Evolutionary conservation across 805 yeast genomes (phyloP).

Genomic region (Monosporozyma siamensis): DNA sequence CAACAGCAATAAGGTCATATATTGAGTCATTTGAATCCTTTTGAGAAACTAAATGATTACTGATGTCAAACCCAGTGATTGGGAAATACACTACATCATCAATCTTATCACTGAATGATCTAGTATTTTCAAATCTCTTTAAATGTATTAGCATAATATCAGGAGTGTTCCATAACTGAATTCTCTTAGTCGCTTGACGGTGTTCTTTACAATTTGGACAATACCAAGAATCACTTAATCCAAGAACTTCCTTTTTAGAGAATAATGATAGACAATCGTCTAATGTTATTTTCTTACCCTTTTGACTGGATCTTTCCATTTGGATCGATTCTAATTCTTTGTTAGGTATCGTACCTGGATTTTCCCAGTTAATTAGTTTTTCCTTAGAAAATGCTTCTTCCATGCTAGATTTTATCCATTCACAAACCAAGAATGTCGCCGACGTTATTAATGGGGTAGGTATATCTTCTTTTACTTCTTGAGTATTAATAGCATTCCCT

Average conservation of each 20-base stretch:
- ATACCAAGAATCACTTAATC: conserved; percentile 88
- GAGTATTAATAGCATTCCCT: not conserved
- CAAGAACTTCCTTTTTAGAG: conserved; percentile 72
- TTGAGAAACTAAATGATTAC: conserved; percentile 40
- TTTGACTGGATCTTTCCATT: conserved; percentile 20
- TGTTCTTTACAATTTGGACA: conserved; percentile 87
- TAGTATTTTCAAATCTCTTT: conserved; percentile 78
- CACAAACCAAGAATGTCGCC: conserved; percentile 45
- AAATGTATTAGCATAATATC: conserved; percentile 83
- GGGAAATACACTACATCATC: conserved; percentile 83
- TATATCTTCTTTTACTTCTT: not conserved
- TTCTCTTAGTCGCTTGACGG: conserved; percentile 80
- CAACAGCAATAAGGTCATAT: conserved; percentile 87
- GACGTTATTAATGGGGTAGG: not conserved
- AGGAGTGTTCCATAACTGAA: conserved; percentile 90
- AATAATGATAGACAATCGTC: conserved; percentile 69
- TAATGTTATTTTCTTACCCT: conserved; percentile 42
- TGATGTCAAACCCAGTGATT: conserved; percentile 67
- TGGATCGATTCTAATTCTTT: conserved; percentile 45
- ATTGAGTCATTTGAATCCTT: conserved; percentile 29
- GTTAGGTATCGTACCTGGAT: conserved; percentile 42
- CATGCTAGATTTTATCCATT: conserved; percentile 48
- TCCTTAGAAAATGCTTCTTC: conserved; percentile 46
- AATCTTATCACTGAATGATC: conserved; percentile 83
- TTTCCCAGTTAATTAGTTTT: conserved; percentile 48